A percentile compares a stretch with the other conserved stretches of the same genome.
These are phyloP conservation scores for Verticillium tricorpus DNA, from an alignment of 2,329 filamentous ascomycete species.

Conservation along the genomic window DNA sequence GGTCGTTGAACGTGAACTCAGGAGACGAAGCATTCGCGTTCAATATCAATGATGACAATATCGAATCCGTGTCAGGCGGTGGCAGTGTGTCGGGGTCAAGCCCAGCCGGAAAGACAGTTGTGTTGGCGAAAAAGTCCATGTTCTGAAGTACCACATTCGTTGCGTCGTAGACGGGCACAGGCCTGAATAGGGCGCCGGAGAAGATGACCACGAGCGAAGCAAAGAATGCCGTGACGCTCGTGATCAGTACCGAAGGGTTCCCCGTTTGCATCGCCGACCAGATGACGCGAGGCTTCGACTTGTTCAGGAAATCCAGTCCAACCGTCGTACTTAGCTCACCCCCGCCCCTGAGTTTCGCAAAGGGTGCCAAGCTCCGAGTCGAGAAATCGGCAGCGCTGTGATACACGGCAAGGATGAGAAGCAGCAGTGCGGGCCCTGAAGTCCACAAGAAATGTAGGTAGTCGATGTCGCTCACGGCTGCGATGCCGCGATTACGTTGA, in stretches of 20 bases:
- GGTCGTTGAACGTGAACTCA: constrained; percentile 27
- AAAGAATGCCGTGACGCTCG: constrained; percentile 21
- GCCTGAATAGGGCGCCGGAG: constrained; percentile 26
- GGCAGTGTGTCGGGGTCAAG: constrained; percentile 20
- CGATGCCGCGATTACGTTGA: constrained; percentile 21
- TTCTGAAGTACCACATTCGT: constrained; percentile 18
- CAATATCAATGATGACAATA: constrained; percentile 27
- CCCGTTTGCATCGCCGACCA: constrained; percentile 19
- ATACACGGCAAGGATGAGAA: constrained; percentile 24
- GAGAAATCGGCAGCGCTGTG: constrained; percentile 25
- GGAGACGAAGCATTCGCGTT: constrained; percentile 28
- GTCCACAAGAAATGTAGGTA: constrained; percentile 30
- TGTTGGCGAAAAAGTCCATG: constrained; percentile 25
- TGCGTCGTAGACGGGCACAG: constrained; percentile 18
- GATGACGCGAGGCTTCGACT: constrained; percentile 19
- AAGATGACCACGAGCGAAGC: constrained; percentile 25
- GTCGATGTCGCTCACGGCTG: constrained; percentile 19
- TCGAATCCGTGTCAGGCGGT: neutral
- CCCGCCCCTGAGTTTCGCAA: constrained; percentile 20
- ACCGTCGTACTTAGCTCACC: constrained; percentile 24
- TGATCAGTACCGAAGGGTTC: constrained; percentile 21
- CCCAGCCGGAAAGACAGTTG: constrained; percentile 9
- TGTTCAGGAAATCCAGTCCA: constrained; percentile 26
- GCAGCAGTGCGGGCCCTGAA: constrained; percentile 21
- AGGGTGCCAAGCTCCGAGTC: constrained; percentile 27